Percentiles rank a stretch among this genome's conserved stretches.
These are phyloP conservation scores for Termitomyces sp. DNA, from an alignment of 768 basidiomycete species.

Conservation along the genomic window DNA sequence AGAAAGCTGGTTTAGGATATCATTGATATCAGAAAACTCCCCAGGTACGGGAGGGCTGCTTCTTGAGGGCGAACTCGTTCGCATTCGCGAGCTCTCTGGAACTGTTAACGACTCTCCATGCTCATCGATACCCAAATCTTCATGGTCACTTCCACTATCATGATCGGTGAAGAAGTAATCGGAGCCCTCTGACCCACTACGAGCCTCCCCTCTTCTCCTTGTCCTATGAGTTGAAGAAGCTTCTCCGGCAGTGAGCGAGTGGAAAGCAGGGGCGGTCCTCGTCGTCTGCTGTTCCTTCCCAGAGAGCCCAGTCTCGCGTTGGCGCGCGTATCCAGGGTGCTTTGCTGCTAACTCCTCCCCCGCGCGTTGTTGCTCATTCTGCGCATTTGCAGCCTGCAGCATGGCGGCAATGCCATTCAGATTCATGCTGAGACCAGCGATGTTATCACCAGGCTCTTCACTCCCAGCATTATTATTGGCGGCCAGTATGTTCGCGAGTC, in stretches of 20 bases:
- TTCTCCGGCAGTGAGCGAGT: constrained; percentile 63
- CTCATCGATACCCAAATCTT: constrained; percentile 25
- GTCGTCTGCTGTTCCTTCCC: constrained; percentile 49
- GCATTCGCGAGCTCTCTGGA: constrained; percentile 27
- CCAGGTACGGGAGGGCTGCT: constrained; percentile 45
- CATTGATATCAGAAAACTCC: constrained; percentile 68
- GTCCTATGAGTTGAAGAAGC: constrained; percentile 24
- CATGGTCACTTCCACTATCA: constrained; percentile 38
- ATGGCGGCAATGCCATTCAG: constrained; percentile 70
- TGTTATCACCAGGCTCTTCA: constrained; percentile 24
- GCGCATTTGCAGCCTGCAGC: constrained; percentile 70
- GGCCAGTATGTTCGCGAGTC: constrained; percentile 41
- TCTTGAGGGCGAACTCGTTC: constrained; percentile 28
- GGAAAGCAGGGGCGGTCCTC: constrained; percentile 71
- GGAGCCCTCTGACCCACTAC: constrained; percentile 40
- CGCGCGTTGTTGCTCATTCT: constrained; percentile 42
- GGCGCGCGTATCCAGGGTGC: constrained; percentile 36
- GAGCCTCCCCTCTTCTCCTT: constrained; percentile 28
- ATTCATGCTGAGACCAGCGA: constrained; percentile 45
- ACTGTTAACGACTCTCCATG: constrained; percentile 21
- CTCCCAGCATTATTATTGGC: constrained; percentile 20
- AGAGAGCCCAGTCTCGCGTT: constrained; percentile 36
- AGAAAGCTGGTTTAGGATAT: constrained; percentile 70
- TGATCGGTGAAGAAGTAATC: constrained; percentile 51
- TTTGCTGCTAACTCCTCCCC: constrained; percentile 39